These are phyloP conservation scores for Populus pruinosa DNA, from an alignment of 345 rosid genomes.

Conservation along the genomic window DNA sequence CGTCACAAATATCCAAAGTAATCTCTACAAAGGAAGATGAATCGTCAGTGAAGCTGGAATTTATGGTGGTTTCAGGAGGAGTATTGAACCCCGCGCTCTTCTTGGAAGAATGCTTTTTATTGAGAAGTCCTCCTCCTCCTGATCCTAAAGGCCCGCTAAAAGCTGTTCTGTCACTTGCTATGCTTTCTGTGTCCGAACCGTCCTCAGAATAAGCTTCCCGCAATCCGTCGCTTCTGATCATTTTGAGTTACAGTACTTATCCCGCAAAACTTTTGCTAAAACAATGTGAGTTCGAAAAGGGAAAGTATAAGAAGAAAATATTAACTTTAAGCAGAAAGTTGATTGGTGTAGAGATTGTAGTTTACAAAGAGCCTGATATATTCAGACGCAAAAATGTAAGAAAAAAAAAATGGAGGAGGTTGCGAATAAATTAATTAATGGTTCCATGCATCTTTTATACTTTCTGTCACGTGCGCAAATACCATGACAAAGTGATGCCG, in stretches of 20 bases:
- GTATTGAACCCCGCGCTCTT: constrained; percentile 82
- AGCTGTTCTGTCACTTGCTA: constrained; percentile 49
- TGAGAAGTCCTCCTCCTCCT: constrained; percentile 23
- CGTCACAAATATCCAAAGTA: constrained; percentile 75
- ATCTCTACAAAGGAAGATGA: constrained; percentile 67
- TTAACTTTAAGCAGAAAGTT: background rate
- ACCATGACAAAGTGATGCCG: background rate
- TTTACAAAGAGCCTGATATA: background rate
- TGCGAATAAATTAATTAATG: background rate
- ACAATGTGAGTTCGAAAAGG: background rate
- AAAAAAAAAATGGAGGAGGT: background rate
- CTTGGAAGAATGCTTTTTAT: constrained; percentile 51
- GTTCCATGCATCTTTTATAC: background rate
- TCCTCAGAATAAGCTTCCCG: constrained; percentile 47
- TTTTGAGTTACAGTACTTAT: background rate
- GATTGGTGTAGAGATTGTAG: background rate
- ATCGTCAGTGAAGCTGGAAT: constrained; percentile 11
- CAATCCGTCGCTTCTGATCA: constrained; percentile 36
- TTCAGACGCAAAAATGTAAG: background rate
- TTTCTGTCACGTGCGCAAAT: background rate
- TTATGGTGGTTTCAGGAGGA: constrained; percentile 30
- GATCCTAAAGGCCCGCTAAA: constrained; percentile 66
- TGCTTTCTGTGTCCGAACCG: constrained; percentile 67
- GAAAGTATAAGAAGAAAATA: background rate
- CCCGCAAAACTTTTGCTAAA: background rate